These are phyloP conservation scores for Allomyces javanicus DNA, from an alignment of 192 early-diverging fungal species.

Conservation along the genomic window DNA sequence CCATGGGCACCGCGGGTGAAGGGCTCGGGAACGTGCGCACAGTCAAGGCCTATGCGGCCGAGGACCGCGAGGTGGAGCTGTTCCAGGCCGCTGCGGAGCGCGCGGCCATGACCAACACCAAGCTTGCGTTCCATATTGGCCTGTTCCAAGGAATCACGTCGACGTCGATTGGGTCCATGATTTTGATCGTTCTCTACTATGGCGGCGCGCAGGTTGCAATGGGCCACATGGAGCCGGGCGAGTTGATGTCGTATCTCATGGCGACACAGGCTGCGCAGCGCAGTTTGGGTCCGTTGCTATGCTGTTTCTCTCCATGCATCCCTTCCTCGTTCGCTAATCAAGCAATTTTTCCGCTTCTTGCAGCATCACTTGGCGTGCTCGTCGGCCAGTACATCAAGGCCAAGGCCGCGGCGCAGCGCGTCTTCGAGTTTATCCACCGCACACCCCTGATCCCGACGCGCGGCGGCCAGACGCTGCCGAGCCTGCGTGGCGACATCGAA, in stretches of 20 bases:
- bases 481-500: slow-evolving; percentile 22
- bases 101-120: not conserved
- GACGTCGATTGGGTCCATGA: slow-evolving; percentile 30
- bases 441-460: slow-evolving; percentile 17
- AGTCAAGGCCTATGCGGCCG: slow-evolving; percentile 36
- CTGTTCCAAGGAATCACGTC: slow-evolving; percentile 19
- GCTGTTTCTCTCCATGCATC: not conserved
- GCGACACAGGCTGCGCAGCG: slow-evolving; percentile 44
- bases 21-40: slow-evolving; percentile 26
- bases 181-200: slow-evolving; percentile 40
- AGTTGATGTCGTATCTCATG: slow-evolving; percentile 44
- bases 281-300: slow-evolving; percentile 18
- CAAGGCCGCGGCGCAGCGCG: slow-evolving; percentile 34
- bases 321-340: too few species aligned
- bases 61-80: slow-evolving; percentile 25
- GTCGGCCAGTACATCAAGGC: slow-evolving; percentile 51
- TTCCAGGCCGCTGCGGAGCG: slow-evolving; percentile 4
- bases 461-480: slow-evolving; percentile 15
- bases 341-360: slow-evolving; percentile 12
- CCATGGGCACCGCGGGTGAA: not conserved
- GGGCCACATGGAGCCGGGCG: slow-evolving; percentile 38
- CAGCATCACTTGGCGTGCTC: slow-evolving; percentile 21
- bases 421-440: slow-evolving; percentile 37
- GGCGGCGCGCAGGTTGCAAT: slow-evolving; percentile 41
- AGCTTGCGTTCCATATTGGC: slow-evolving; percentile 1